A percentile compares a stretch with the other conserved stretches of the same genome.
phyloP scores from a whole-genome alignment of 1,139 yeast species.

The Arxiozyma slooffiae region DNA sequence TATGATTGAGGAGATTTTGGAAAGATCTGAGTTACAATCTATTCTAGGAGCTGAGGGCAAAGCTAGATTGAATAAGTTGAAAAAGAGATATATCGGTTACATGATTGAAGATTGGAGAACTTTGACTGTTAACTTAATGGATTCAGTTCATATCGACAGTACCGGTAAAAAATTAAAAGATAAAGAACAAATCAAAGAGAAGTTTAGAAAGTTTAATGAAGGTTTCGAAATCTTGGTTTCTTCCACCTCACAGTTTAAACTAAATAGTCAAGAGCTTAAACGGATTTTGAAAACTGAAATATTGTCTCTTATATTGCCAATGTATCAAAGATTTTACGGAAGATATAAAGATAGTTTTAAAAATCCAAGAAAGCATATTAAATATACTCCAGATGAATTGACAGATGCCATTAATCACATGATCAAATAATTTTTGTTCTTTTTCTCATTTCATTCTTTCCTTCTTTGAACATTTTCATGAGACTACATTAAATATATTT shows the following conservation, averaged over 20 bases:
- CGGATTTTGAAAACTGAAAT: conserved; percentile 30
- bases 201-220: conserved; percentile 69
- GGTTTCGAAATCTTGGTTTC: conserved; percentile 69
- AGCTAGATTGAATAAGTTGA: conserved; percentile 56
- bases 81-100: conserved; percentile 64
- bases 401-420: conserved; percentile 24
- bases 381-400: conserved; percentile 31
- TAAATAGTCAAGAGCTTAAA: conserved; percentile 58
- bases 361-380: conserved; percentile 35
- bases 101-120: conserved; percentile 80
- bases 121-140: conserved; percentile 67
- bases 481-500: neutral
- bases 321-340: conserved; percentile 67
- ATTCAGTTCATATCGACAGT: conserved; percentile 49
- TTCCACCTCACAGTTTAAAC: conserved; percentile 52
- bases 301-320: conserved; percentile 57
- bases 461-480: neutral
- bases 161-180: conserved; percentile 52
- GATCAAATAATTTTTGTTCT: conserved; percentile 22
- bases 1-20: conserved; percentile 63
- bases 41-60: conserved; percentile 52
- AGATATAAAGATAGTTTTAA: conserved; percentile 30
- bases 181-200: conserved; percentile 74
- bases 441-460: no score
- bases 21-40: conserved; percentile 46